These are phyloP conservation scores for Bassia scoparia DNA, from an alignment of 148 eudicot genomes.

Conservation along the genomic window DNA sequence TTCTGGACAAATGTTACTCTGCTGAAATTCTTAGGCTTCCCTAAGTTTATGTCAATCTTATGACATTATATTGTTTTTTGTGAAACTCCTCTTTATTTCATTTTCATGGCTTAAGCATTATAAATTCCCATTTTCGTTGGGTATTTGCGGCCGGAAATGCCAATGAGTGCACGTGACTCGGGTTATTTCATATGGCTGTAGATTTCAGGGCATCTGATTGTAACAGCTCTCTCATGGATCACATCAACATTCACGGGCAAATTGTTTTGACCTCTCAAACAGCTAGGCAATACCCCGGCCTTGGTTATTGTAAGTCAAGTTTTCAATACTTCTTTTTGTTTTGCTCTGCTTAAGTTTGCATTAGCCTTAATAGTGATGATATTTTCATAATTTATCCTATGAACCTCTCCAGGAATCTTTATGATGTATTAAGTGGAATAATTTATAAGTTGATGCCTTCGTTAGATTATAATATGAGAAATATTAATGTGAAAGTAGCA, in stretches of 20 bases:
- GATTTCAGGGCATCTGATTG: slow-evolving; percentile 30
- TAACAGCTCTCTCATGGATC: slow-evolving; percentile 34
- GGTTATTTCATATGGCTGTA: slow-evolving; percentile 23
- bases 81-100: neutral
- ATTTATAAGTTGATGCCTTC: too few species aligned
- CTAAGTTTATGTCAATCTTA: too few species aligned
- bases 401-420: too few species aligned
- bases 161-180: slow-evolving; percentile 35
- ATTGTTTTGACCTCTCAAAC: slow-evolving; percentile 28
- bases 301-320: slow-evolving; percentile 25
- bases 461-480: too few species aligned
- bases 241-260: slow-evolving; percentile 41
- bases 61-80: neutral
- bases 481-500: too few species aligned
- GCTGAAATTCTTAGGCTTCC: neutral
- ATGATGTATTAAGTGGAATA: too few species aligned
- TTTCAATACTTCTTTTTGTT: slow-evolving; percentile 21
- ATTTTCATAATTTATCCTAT: neutral
- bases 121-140: slow-evolving; percentile 20
- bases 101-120: neutral
- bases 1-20: neutral
- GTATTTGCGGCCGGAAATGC: slow-evolving; percentile 21
- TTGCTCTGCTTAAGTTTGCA: slow-evolving; percentile 1
- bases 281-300: slow-evolving; percentile 18
- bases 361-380: neutral